Conservation (phyloP, 1,284 basidiomycete genomes). For the Ganoderma resinaceum region DNA sequence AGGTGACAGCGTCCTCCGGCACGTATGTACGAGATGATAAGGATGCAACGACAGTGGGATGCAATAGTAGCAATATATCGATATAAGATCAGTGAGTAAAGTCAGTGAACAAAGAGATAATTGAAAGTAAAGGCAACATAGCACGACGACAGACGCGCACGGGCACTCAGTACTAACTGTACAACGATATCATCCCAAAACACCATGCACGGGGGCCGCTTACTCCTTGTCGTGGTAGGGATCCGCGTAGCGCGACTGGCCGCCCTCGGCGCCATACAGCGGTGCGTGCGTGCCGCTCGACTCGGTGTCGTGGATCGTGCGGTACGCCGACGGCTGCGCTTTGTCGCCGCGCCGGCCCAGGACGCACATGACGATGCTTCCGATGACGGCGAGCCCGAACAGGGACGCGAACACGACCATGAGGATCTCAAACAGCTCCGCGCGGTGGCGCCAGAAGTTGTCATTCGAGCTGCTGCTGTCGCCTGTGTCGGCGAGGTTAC, state of each 20-base stretch:
- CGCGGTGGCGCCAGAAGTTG: conserved; percentile 27
- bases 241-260: conserved; percentile 32
- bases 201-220: background rate
- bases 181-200: background rate
- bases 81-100: background rate
- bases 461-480: conserved; percentile 22
- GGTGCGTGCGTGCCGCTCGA: conserved; percentile 27
- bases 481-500: conserved; percentile 28
- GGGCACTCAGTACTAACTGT: background rate
- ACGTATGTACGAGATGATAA: background rate
- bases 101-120: background rate
- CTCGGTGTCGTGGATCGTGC: conserved; percentile 33
- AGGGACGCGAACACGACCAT: conserved; percentile 34
- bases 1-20: background rate
- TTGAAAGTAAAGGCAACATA: background rate
- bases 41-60: conserved; percentile 10
- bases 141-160: background rate
- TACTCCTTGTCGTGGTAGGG: conserved; percentile 35
- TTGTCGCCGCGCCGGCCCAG: conserved; percentile 27
- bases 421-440: conserved; percentile 36
- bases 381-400: conserved; percentile 28
- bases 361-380: conserved; percentile 25
- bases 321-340: conserved; percentile 33
- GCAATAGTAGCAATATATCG: conserved; percentile 1
- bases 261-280: conserved; percentile 38